Evolutionary conservation across 495 filamentous ascomycete genomes (phyloP).

Genomic region (Echria macrotheca): DNA sequence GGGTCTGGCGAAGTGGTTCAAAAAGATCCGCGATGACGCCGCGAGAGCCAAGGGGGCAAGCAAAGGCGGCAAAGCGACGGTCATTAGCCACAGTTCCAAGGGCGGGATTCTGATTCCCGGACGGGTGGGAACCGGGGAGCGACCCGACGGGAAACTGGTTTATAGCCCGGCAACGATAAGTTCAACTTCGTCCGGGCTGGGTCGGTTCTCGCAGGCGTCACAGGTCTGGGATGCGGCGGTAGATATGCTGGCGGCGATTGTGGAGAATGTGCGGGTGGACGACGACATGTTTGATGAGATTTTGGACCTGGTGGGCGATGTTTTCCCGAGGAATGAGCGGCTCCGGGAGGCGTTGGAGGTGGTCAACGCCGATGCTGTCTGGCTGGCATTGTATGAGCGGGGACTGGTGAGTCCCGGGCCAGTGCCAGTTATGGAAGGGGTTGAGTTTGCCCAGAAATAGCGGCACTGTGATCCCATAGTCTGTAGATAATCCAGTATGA

Average conservation of each 20-base stretch:
- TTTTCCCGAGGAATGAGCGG: slow-evolving; percentile 41
- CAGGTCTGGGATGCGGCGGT: slow-evolving; percentile 57
- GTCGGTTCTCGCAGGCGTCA: slow-evolving; percentile 47
- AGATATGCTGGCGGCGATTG: slow-evolving; percentile 46
- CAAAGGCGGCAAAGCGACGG: slow-evolving; percentile 28
- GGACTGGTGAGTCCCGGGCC: slow-evolving; percentile 29
- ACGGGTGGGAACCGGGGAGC: background rate
- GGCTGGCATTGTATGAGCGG: slow-evolving; percentile 51
- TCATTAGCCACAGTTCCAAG: no score
- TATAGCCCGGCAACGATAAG: background rate
- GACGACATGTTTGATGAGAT: slow-evolving; percentile 66
- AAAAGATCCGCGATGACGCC: slow-evolving; percentile 28
- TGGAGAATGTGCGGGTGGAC: slow-evolving; percentile 51
- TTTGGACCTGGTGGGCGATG: slow-evolving; percentile 51
- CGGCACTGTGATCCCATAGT: no score
- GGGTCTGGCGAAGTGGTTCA: slow-evolving; percentile 42
- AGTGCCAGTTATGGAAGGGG: slow-evolving; percentile 39
- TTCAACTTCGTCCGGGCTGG: slow-evolving; percentile 27
- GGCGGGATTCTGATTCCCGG: background rate
- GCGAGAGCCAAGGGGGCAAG: slow-evolving; percentile 27
- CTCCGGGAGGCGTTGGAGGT: slow-evolving; percentile 50
- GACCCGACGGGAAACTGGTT: background rate
- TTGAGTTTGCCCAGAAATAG: no score
- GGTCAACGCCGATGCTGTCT: slow-evolving; percentile 66
- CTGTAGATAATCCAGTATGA: no score